Base-by-base conservation (phyloP, 2,329 filamentous ascomycete genomes). In the Penicillium sp. region DNA sequence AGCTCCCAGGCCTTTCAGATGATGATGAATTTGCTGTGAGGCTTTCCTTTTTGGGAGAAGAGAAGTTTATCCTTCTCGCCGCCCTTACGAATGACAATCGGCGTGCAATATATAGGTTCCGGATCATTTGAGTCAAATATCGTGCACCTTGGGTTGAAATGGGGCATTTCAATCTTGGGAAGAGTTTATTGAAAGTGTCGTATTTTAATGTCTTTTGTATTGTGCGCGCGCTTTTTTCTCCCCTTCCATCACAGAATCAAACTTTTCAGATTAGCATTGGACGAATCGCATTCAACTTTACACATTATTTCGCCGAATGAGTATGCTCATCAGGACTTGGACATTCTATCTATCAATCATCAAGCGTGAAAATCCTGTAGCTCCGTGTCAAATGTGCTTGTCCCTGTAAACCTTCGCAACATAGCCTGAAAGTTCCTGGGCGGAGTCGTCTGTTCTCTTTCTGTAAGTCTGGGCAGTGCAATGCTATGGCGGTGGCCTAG, bases 51-150 rank as follows among this genome's bases (percentile, higher is more conserved):
- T 13, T 44, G 24, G 5, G 43, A n/a, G 39, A 45, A 2, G 29
- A 35, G 5, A 54, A 53, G 19, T 52, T 48, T 21, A n/a, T 70
- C 44, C 53, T 71, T 13, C 52, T 71, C 13, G 66, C 66, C 5
- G 55, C 68, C 2, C 54, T 69, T 8, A 61, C 63, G 13, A 63
- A 54, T 9, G 56, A 59, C 9, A 65, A 65, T 31, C 61, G 62
- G 5, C 53, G 63, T 3, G 63, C 62, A 10, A 65, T 70, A 26
- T 68, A 70, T 29, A 56, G 53, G 19, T 56, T 58, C 52, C 63
- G 39, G 11, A 41, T 41, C n/a, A 7, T 27, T 27, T 47, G 24
- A 47, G 14, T 13, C 7, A 19, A 11, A 29, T 2, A 41, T 5
- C 8, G 11, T 39, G 16, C 2, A 29, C 10, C 27, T 29, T 29